A percentile compares a stretch with the other conserved stretches of the same genome.
These are phyloP conservation scores for Xerocomellus amylosporus DNA, from an alignment of 768 basidiomycete genomes.

Conservation along the genomic window DNA sequence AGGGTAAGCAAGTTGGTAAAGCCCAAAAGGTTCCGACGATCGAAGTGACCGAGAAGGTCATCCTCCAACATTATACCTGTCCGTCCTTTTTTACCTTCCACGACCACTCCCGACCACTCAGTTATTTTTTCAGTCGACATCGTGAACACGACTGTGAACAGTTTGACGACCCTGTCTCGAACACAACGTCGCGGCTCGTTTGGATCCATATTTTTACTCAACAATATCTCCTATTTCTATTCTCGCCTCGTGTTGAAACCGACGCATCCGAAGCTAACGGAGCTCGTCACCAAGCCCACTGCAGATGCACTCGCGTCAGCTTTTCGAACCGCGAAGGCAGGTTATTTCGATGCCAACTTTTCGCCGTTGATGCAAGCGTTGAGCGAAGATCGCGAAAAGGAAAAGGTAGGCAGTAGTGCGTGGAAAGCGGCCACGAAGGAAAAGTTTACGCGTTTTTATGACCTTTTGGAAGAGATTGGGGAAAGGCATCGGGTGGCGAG, in stretches of 20 bases:
- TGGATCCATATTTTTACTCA: slow-evolving; percentile 74
- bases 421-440: slow-evolving; percentile 69
- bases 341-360: slow-evolving; percentile 82
- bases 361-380: slow-evolving; percentile 68
- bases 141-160: slow-evolving; percentile 59
- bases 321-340: slow-evolving; percentile 79
- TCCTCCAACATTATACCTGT: slow-evolving; percentile 79
- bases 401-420: slow-evolving; percentile 43
- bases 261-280: slow-evolving; percentile 41
- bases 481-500: slow-evolving; percentile 70
- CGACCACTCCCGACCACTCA: not conserved
- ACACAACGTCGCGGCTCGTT: slow-evolving; percentile 60
- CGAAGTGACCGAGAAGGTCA: slow-evolving; percentile 54
- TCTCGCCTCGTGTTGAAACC: slow-evolving; percentile 56
- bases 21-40: slow-evolving; percentile 35
- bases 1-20: slow-evolving; percentile 65
- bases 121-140: slow-evolving; percentile 52
- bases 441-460: slow-evolving; percentile 80
- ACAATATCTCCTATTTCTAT: slow-evolving; percentile 73
- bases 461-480: slow-evolving; percentile 72
- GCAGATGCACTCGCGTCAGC: slow-evolving; percentile 62
- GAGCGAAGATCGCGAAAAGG: slow-evolving; percentile 44
- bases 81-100: slow-evolving; percentile 27
- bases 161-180: slow-evolving; percentile 61
- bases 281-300: slow-evolving; percentile 59